A percentile compares a stretch with the other conserved stretches of the same genome.
These are phyloP conservation scores for Saccharum spontaneum DNA, from an alignment of 176 grass and related monocot species.

Conservation along the genomic window DNA sequence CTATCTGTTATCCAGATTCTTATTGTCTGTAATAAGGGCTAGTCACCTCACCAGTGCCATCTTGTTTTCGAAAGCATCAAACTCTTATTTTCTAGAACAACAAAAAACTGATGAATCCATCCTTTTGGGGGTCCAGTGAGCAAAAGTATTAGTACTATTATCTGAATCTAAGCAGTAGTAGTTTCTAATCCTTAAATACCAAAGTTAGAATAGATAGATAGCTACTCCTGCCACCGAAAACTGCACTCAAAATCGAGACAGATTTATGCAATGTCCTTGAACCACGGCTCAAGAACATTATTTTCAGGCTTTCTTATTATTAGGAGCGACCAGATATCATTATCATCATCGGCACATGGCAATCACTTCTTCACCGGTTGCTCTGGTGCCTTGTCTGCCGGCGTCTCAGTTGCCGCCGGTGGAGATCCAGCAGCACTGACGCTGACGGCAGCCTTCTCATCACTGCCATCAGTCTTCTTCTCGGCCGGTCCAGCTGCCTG, in stretches of 20 bases:
- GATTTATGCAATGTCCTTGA: neutral
- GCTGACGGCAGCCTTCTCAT: neutral
- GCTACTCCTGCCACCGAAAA: neutral
- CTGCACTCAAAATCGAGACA: neutral
- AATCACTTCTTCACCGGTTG: conserved; percentile 26
- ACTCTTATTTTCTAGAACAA: neutral
- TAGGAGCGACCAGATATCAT: neutral
- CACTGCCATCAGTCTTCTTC: neutral
- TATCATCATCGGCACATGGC: neutral
- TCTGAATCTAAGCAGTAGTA: neutral
- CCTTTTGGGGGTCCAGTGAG: neutral
- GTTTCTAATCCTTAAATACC: neutral
- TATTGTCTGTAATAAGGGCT: no score
- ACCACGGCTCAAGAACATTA: neutral
- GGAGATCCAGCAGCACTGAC: neutral
- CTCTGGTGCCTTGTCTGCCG: neutral
- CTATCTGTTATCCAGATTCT: no score
- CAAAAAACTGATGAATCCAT: neutral
- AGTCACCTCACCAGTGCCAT: neutral
- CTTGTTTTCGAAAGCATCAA: neutral
- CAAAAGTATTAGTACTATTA: neutral
- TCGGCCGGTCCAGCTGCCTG: neutral
- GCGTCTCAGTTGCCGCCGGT: neutral
- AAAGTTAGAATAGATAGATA: neutral
- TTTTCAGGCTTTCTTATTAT: neutral